These are phyloP conservation scores for Gloeopeniophorella convolvens DNA, from an alignment of 768 basidiomycete species.

Conservation along the genomic window DNA sequence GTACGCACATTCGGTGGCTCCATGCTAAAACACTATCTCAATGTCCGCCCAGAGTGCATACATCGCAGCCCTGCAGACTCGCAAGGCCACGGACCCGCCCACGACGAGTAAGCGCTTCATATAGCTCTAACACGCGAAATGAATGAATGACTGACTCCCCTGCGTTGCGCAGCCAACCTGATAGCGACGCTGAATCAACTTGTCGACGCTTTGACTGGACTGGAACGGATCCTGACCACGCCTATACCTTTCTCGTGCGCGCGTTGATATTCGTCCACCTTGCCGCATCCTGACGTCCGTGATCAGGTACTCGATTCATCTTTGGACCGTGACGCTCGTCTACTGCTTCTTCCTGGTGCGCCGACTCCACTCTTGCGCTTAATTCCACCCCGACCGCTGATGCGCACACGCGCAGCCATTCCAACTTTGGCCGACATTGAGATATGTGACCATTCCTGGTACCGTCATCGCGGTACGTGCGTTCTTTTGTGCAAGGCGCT, in stretches of 20 bases:
- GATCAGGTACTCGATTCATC: conserved; percentile 55
- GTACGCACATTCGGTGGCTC: no score
- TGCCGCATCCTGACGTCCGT: neutral
- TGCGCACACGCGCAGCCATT: conserved; percentile 42
- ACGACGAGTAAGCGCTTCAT: conserved; percentile 45
- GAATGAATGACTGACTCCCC: neutral
- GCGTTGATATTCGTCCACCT: conserved; percentile 19
- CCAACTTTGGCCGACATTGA: conserved; percentile 49
- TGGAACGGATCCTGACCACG: conserved; percentile 69
- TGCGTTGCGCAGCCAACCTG: conserved; percentile 36
- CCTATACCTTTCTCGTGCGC: conserved; percentile 68
- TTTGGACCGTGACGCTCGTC: conserved; percentile 58
- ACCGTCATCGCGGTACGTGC: conserved; percentile 44
- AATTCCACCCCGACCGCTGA: neutral
- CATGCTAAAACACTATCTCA: conserved; percentile 9
- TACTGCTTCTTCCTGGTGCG: conserved; percentile 57
- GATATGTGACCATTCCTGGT: conserved; percentile 61
- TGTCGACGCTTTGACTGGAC: conserved; percentile 58
- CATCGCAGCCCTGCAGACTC: conserved; percentile 49
- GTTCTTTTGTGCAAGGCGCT: neutral
- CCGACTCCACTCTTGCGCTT: neutral
- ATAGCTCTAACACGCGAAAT: neutral
- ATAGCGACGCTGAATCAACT: conserved; percentile 45
- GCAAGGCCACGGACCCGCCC: conserved; percentile 51
- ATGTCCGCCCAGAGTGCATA: conserved; percentile 56